Evolutionary conservation across 768 basidiomycete species (phyloP), one percentile per base, ranked within the genome.

Genomic region (Lentinula boryana): DNA sequence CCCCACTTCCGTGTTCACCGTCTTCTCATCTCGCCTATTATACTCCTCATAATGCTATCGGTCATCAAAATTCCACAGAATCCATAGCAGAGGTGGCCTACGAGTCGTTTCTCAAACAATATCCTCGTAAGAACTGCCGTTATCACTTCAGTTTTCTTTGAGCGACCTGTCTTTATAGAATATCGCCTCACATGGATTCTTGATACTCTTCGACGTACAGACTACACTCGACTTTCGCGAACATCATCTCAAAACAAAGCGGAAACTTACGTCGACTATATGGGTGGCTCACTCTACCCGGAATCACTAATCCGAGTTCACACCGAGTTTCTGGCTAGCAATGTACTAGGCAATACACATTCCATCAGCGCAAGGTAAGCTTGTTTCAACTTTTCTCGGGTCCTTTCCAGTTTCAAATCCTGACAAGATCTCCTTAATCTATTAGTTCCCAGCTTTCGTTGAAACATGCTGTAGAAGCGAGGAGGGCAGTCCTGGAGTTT

Each of bases 261-360:
- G 5, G 89, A 92, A 74, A 87, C 86, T 8, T 93, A 93, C 62
- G 86, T 91, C 62, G 91, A 93, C 67, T 93, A 89, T 64, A 93
- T 93, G 89, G 91, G 91, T 33, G 90, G 88, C 23, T 82, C 88
- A 0, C 75, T 93, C 36, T 91, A 90, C 64, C 91, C 91, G 10
- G 87, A 90, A 65, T 87, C 85, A 65, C 82, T 93, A 36, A 81
- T 93, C 61, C 80, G 79, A 41, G 82, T 84, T 9, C 89, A 92
- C 65, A 78, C 84, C 43, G 81, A 83, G 54, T 91, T 92, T 68
- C 80, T 93, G 35, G 83, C 78, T 43, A 75, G 74, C 55, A 84
- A 72, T 67, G 78, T 93, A 48, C 80, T 93, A 61, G 91, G 91
- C 1, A 93, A 93, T 69, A 92, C 91, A 1, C 91, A 93, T 71